A percentile compares a stretch with the other conserved stretches of the same genome.
These are phyloP conservation scores for Nakazawaea sp. DNA, from an alignment of 805 yeast genomes.

Conservation along the genomic window DNA sequence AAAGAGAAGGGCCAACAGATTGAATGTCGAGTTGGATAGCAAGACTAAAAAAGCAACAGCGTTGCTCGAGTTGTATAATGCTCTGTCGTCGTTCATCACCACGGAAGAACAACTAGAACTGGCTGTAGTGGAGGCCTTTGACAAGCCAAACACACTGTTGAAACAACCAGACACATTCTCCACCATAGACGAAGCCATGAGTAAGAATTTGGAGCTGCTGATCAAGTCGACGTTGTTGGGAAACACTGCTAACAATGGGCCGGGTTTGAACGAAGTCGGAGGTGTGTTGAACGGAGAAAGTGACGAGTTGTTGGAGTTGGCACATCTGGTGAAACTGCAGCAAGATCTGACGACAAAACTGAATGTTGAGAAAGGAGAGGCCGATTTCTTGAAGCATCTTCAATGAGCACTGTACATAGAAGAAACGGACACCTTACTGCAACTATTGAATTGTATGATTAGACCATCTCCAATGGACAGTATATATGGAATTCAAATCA, in stretches of 20 bases:
- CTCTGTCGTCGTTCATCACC: conserved; percentile 60
- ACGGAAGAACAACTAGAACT: conserved; percentile 59
- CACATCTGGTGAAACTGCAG: background rate
- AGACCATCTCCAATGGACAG: too few species aligned
- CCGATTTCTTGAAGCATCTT: conserved; percentile 1
- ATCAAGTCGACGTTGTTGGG: conserved; percentile 9
- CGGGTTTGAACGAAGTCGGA: conserved; percentile 8
- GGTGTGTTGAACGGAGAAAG: conserved; percentile 7
- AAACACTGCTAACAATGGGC: conserved; percentile 4
- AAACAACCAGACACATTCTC: conserved; percentile 5
- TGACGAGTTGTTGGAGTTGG: conserved; percentile 6
- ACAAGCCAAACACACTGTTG: conserved; percentile 4
- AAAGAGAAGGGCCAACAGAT: conserved; percentile 65
- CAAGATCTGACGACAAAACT: background rate
- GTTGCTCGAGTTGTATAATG: conserved; percentile 66
- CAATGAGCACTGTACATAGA: too few species aligned
- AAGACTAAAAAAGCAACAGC: conserved; percentile 48
- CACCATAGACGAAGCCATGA: conserved; percentile 5
- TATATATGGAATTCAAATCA: too few species aligned
- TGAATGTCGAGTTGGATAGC: conserved; percentile 41
- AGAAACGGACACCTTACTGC: too few species aligned
- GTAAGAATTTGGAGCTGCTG: conserved; percentile 4
- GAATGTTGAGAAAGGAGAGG: conserved; percentile 2
- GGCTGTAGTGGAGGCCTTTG: conserved; percentile 52
- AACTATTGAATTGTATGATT: too few species aligned